These are phyloP conservation scores for Salvia miltiorrhiza DNA, from an alignment of 257 asterid species.

Conservation along the genomic window DNA sequence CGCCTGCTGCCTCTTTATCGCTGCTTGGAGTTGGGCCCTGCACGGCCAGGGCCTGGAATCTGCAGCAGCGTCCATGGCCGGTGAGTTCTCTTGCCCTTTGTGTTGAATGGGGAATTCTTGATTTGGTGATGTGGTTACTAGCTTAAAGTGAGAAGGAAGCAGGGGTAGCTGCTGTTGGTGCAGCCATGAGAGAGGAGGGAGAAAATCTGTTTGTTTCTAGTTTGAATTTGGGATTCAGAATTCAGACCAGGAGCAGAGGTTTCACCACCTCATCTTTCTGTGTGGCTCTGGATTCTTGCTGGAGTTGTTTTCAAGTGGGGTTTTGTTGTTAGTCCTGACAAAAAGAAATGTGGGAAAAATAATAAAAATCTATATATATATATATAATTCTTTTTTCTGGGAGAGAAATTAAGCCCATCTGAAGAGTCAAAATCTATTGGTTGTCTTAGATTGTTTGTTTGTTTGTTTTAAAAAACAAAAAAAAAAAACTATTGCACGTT, in stretches of 20 bases:
- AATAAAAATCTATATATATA: background rate
- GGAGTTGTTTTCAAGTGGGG: slow-evolving; percentile 10
- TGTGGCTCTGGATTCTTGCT: slow-evolving; percentile 40
- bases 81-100: slow-evolving; percentile 16
- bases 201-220: background rate
- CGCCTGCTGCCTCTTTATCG: slow-evolving; percentile 39
- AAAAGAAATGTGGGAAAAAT: background rate
- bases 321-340: slow-evolving; percentile 17
- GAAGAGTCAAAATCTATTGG: background rate
- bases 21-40: slow-evolving; percentile 32
- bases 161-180: slow-evolving; percentile 47
- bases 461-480: no score
- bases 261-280: slow-evolving; percentile 34
- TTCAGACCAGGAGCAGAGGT: background rate
- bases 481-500: no score
- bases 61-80: background rate
- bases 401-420: background rate
- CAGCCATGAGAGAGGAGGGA: slow-evolving; percentile 48
- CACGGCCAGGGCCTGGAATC: slow-evolving; percentile 30
- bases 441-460: no score
- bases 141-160: slow-evolving; percentile 41
- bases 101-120: slow-evolving; percentile 14
- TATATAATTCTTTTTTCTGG: background rate
- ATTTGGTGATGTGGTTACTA: slow-evolving; percentile 30
- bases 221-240: slow-evolving; percentile 21